Percentiles rank a stretch among this genome's conserved stretches.
These are phyloP conservation scores for Talaromyces sp. DNA, from an alignment of 2,329 filamentous ascomycete species.

Conservation along the genomic window DNA sequence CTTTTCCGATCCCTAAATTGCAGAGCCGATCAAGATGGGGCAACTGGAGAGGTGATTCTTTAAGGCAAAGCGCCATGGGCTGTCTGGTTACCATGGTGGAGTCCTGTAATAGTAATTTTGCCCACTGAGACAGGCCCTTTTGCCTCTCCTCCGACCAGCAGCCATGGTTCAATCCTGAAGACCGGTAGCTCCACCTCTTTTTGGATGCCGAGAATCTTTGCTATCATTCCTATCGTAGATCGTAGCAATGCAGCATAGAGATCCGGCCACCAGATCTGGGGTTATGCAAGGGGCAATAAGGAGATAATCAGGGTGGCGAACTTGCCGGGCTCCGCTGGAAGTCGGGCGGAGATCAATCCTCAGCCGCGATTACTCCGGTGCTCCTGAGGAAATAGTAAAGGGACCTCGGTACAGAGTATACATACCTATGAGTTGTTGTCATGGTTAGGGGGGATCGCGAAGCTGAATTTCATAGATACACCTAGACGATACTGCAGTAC, in stretches of 20 bases:
- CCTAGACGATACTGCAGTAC: too few species aligned
- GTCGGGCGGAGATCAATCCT: background rate
- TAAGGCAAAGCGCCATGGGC: too few species aligned
- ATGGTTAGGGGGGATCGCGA: background rate
- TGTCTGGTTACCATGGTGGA: background rate
- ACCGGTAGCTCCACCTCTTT: background rate
- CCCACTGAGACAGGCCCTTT: background rate
- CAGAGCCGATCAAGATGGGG: too few species aligned
- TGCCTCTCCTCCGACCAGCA: background rate
- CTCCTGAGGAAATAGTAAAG: background rate
- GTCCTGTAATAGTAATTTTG: background rate
- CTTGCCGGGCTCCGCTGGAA: background rate
- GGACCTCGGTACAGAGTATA: background rate
- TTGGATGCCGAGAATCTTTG: background rate
- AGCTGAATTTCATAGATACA: too few species aligned
- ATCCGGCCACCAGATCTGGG: conserved; percentile 15
- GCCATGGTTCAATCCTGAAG: background rate
- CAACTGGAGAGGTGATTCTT: too few species aligned
- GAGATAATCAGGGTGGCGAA: conserved; percentile 8
- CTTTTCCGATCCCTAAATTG: too few species aligned
- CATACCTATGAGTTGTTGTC: background rate
- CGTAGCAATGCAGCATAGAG: background rate
- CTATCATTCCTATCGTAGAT: background rate
- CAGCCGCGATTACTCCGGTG: background rate
- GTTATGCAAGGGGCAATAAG: conserved; percentile 28